Base-by-base conservation (phyloP, 495 filamentous ascomycete genomes). In the Podospora pseudopauciseta region DNA sequence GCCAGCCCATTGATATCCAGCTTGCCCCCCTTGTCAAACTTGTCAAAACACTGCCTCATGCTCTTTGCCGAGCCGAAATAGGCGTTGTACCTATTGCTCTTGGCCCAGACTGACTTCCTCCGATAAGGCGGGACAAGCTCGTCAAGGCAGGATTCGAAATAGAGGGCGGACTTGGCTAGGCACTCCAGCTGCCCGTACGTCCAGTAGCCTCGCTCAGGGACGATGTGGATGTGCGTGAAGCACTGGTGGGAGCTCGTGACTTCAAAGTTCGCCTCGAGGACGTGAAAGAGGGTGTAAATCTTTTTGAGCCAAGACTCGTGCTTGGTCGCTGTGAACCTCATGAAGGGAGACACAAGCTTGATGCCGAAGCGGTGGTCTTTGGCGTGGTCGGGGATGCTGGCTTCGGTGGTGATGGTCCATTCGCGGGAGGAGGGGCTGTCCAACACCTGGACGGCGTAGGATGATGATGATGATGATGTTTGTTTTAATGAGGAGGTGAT, bases 131-230 rank as follows among this genome's bases (percentile, higher is more conserved):
- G 75, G 27, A 77, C 66, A 20, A 77, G 67, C 11, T 68, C 71
- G 67, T 77, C 75, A 55, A 77, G 69, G 68, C 72, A 74, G 65
- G 66, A 65, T 73, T 77, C 75, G 28, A 75, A 77, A 70, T 77
- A 76, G 7, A 77, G 59, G 15, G 72, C 65, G 26, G 67, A 65
- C 63, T 68, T 68, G 62, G 75, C 73, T 2, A 77, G 72, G 18
- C 60, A 60, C 58, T 73, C 73, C 61, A 67, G 66, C 16, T 75
- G 68, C 32, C 26, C 6, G 18, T 75, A 66, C 26, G 19, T 26
- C 75, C 75, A 77, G 60, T 27, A 67, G 9, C 75, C 73, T 13
- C 56, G 5, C 9, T 18, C 18, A 0, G 75, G 75, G 32, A 73
- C 68, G 58, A 77, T 49, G 65, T 77, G 74, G 55, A 77, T 58